Conservation (phyloP, 1,284 basidiomycete species). For the Amylostereum areolatum region DNA sequence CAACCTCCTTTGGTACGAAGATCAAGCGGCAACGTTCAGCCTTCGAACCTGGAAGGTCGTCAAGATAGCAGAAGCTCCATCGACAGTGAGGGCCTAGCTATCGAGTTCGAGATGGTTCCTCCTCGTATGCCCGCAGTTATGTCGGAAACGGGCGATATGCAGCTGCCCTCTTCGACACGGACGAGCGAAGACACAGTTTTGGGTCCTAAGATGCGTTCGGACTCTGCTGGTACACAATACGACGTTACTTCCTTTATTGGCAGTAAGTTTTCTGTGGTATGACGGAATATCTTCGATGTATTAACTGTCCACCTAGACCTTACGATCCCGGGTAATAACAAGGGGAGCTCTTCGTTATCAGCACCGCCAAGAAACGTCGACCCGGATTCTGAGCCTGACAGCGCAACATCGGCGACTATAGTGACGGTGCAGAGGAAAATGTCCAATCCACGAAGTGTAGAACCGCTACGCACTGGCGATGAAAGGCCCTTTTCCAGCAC, state of each 20-base stretch:
- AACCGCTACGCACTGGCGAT: no score
- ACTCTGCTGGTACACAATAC: constrained; percentile 52
- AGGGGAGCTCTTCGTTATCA: neutral
- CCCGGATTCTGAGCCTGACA: constrained; percentile 16
- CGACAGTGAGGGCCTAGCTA: neutral
- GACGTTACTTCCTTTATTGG: constrained; percentile 75
- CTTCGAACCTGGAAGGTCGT: neutral
- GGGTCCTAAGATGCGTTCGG: constrained; percentile 19
- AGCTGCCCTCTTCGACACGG: constrained; percentile 26
- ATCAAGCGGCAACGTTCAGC: constrained; percentile 9
- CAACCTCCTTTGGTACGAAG: constrained; percentile 43
- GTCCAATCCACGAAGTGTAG: constrained; percentile 7
- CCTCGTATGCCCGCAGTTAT: constrained; percentile 21
- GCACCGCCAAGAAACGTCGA: constrained; percentile 6
- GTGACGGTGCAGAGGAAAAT: constrained; percentile 9
- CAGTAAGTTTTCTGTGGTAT: constrained; percentile 32
- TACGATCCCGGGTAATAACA: constrained; percentile 11
- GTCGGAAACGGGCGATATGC: constrained; percentile 12
- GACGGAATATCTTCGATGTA: constrained; percentile 9
- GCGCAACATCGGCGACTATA: constrained; percentile 9
- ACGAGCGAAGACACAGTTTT: constrained; percentile 18
- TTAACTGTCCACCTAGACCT: constrained; percentile 13
- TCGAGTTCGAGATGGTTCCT: constrained; percentile 17
- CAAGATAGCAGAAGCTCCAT: neutral
- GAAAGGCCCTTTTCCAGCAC: no score